phyloP scores from a whole-genome alignment of 345 rosid genomes.

The Hibiscus mutabilis region DNA sequence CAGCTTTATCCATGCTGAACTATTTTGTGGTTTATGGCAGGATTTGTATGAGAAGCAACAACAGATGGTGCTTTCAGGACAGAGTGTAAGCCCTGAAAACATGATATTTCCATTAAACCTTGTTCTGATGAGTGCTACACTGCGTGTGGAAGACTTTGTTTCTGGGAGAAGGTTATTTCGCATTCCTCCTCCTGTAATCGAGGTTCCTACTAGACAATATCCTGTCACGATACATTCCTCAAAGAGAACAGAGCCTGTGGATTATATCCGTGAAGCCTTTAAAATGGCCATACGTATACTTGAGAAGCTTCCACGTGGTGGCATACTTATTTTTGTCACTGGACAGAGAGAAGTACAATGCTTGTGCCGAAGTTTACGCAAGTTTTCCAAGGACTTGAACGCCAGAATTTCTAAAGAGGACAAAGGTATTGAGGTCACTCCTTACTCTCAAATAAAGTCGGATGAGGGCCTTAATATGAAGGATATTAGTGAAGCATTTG shows the following conservation, averaged over 20 bases:
- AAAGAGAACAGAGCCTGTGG: slow-evolving; percentile 73
- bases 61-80: slow-evolving; percentile 45
- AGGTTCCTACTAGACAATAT: slow-evolving; percentile 80
- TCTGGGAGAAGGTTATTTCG: slow-evolving; percentile 62
- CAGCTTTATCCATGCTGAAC: slow-evolving; percentile 4
- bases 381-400: slow-evolving; percentile 47
- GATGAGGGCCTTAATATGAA: slow-evolving; percentile 49
- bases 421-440: slow-evolving; percentile 23
- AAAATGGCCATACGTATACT: slow-evolving; percentile 81
- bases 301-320: slow-evolving; percentile 79
- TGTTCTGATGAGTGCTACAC: slow-evolving; percentile 90
- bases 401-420: slow-evolving; percentile 22
- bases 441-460: slow-evolving; percentile 25
- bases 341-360: slow-evolving; percentile 92
- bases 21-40: slow-evolving; percentile 27
- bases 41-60: slow-evolving; percentile 56
- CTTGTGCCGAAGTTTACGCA: slow-evolving; percentile 57
- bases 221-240: slow-evolving; percentile 74
- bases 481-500: slow-evolving; percentile 78
- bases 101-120: slow-evolving; percentile 63
- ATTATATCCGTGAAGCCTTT: slow-evolving; percentile 82
- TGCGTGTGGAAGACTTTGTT: slow-evolving; percentile 72
- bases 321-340: slow-evolving; percentile 85
- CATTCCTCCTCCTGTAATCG: slow-evolving; percentile 61
- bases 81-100: slow-evolving; percentile 37